Percentiles rank a stretch among this genome's conserved stretches.
phyloP scores from a whole-genome alignment of 164 flowering plant species.

The Protea cynaroides region DNA sequence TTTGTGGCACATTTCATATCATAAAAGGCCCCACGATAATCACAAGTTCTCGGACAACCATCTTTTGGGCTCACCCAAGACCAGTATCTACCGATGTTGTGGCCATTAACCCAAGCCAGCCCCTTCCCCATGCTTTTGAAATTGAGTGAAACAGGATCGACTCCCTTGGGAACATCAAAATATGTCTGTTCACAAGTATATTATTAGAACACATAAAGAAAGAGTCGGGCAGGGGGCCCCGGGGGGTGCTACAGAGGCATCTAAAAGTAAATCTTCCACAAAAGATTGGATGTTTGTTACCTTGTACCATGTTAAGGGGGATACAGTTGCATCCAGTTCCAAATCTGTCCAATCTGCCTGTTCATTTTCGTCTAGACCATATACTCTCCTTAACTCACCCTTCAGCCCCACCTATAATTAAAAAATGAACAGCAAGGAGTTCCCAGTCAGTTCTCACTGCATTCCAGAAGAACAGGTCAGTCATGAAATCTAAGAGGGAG shows the following conservation, averaged over 20 bases:
- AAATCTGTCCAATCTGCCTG: slow-evolving; percentile 54
- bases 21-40: slow-evolving; percentile 78
- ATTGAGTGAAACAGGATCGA: slow-evolving; percentile 67
- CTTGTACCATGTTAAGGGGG: slow-evolving; percentile 81
- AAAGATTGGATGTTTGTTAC: slow-evolving; percentile 34
- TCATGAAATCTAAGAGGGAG: no score
- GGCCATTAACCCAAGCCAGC: slow-evolving; percentile 94
- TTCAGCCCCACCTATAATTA: slow-evolving; percentile 67
- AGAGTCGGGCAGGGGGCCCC: slow-evolving; percentile 4
- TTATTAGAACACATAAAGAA: neutral
- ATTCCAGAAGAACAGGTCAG: neutral
- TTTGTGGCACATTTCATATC: slow-evolving; percentile 61
- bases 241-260: neutral
- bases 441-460: neutral
- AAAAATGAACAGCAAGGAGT: slow-evolving; percentile 11
- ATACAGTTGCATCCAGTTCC: slow-evolving; percentile 32
- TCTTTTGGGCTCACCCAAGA: slow-evolving; percentile 46
- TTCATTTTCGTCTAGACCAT: slow-evolving; percentile 33
- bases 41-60: slow-evolving; percentile 65
- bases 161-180: slow-evolving; percentile 62
- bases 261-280: no score
- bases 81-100: slow-evolving; percentile 92
- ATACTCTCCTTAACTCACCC: slow-evolving; percentile 63
- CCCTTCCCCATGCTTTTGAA: slow-evolving; percentile 96
- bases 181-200: slow-evolving; percentile 38